phyloP scores from a whole-genome alignment of 140 eudicot species.

The Oenanthe javanica region DNA sequence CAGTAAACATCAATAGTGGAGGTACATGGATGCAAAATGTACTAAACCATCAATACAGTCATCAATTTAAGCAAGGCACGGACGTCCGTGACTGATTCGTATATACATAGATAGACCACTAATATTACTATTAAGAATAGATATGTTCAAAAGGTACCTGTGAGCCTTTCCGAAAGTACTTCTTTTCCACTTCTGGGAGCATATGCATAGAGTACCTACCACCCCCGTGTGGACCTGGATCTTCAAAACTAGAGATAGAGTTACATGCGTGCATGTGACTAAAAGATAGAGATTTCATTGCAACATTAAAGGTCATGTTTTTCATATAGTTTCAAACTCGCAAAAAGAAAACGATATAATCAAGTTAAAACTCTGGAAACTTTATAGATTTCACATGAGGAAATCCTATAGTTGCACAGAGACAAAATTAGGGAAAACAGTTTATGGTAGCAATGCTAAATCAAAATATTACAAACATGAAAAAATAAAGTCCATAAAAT shows the following conservation, averaged over 20 bases:
- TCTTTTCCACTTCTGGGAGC: constrained; percentile 54
- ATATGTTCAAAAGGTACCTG: constrained; percentile 34
- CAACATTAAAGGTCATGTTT: not conserved
- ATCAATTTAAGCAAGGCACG: no score
- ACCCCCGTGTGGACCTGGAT: constrained; percentile 64
- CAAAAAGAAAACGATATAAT: not conserved
- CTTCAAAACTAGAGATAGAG: constrained; percentile 37
- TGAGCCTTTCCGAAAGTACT: constrained; percentile 53
- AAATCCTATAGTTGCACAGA: not conserved
- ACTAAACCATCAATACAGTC: no score
- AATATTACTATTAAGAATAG: no score
- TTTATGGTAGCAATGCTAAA: not conserved
- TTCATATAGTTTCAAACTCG: not conserved
- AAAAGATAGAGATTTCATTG: not conserved
- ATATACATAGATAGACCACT: no score
- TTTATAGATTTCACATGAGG: not conserved
- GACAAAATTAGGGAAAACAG: not conserved
- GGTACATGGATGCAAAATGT: not conserved
- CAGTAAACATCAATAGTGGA: not conserved
- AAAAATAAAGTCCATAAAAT: not conserved
- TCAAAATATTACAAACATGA: not conserved
- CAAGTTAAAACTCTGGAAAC: not conserved
- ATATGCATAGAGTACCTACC: constrained; percentile 62
- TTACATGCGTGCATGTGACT: constrained; percentile 5
- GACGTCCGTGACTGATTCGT: no score